Conservation (phyloP, 2,329 filamentous ascomycete species). For the Nemania abortiva region DNA sequence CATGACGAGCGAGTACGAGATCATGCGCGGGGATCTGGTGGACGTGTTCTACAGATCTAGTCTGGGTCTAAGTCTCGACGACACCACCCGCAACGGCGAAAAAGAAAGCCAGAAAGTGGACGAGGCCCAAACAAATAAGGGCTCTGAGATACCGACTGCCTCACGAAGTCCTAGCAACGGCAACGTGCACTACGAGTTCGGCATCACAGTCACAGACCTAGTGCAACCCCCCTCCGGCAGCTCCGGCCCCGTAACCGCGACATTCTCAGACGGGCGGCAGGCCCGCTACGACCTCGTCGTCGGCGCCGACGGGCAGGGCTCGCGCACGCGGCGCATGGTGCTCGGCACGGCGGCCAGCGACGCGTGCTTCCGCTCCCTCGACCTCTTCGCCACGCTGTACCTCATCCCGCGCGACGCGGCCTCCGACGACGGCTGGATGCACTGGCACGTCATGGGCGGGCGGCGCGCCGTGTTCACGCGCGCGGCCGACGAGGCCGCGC, state of each 20-base stretch:
- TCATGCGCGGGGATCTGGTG: constrained; percentile 69
- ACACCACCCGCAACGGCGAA: background rate
- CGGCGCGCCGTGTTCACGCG: constrained; percentile 56
- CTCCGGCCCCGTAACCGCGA: constrained; percentile 7
- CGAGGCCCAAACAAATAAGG: constrained; percentile 19
- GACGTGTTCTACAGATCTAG: constrained; percentile 60
- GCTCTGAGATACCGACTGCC: constrained; percentile 47
- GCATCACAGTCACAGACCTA: constrained; percentile 48
- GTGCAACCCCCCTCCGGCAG: constrained; percentile 47
- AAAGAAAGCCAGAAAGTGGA: background rate
- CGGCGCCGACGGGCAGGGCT: constrained; percentile 67
- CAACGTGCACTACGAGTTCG: constrained; percentile 52
- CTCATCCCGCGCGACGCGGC: constrained; percentile 51
- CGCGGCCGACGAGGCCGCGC: constrained; percentile 41
- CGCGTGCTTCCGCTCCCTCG: constrained; percentile 48
- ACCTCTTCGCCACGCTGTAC: constrained; percentile 56
- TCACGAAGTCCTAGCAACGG: constrained; percentile 39
- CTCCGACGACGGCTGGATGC: constrained; percentile 50
- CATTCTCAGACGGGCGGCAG: constrained; percentile 59
- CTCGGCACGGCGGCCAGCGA: constrained; percentile 48
- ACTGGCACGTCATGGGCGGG: constrained; percentile 53
- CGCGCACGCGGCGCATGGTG: constrained; percentile 58
- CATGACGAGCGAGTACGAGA: constrained; percentile 68
- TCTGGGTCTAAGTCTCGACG: constrained; percentile 8
- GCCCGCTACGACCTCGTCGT: constrained; percentile 64